These are phyloP conservation scores for Conticribra guillardii DNA, from an alignment of 108 stramenopile species.

Conservation along the genomic window DNA sequence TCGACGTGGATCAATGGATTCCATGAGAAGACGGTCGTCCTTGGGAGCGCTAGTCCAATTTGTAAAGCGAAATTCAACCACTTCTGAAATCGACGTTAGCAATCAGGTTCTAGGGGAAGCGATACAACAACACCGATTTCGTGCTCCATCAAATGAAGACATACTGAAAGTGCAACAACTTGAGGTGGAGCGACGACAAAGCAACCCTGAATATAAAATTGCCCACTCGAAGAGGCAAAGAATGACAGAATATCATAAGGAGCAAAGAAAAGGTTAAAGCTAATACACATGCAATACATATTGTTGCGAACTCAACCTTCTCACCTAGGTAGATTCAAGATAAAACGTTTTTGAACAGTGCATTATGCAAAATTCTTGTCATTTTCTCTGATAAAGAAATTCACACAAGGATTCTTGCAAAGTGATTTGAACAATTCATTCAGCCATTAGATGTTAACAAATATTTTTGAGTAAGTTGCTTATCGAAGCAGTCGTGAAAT, in stretches of 20 bases:
- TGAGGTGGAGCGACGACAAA: slow-evolving; percentile 14
- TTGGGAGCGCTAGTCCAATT: background rate
- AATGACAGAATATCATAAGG: slow-evolving; percentile 25
- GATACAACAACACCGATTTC: slow-evolving; percentile 22
- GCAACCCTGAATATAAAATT: slow-evolving; percentile 12
- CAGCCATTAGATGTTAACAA: no score
- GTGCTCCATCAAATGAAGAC: background rate
- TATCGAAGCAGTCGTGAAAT: slow-evolving; percentile 21
- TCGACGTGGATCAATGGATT: background rate
- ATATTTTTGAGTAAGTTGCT: background rate
- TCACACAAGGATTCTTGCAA: no score
- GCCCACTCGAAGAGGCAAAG: slow-evolving; percentile 30
- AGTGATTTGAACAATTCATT: no score
- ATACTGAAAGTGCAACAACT: slow-evolving; percentile 2
- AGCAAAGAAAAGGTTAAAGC: background rate
- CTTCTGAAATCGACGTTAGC: slow-evolving; percentile 1
- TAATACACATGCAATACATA: no score
- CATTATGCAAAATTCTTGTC: no score
- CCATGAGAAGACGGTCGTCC: background rate
- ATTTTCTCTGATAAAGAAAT: no score
- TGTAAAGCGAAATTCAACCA: background rate
- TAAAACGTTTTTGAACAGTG: no score
- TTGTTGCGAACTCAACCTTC: no score
- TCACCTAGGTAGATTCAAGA: no score
- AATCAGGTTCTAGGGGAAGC: slow-evolving; percentile 21